A percentile compares a stretch with the other conserved stretches of the same genome.
phyloP scores from a whole-genome alignment of 176 grass and related monocot species.

The Raddia guianensis region DNA sequence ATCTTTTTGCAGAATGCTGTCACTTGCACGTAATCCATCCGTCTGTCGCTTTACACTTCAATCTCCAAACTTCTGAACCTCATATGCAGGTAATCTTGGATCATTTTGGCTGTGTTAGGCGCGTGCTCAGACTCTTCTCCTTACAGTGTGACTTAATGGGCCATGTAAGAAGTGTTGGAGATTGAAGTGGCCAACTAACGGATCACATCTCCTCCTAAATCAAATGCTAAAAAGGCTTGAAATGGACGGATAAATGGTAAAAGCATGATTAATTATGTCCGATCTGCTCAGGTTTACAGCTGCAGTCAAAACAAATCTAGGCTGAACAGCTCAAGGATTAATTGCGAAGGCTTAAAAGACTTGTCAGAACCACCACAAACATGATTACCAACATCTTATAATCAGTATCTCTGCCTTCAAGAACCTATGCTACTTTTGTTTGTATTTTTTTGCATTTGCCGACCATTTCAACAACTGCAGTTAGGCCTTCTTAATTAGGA shows the following conservation, averaged over 20 bases:
- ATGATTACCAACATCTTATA: background rate
- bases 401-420: background rate
- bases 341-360: background rate
- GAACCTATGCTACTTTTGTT: background rate
- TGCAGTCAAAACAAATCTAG: background rate
- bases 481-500: background rate
- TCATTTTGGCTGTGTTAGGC: constrained; percentile 25
- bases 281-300: background rate
- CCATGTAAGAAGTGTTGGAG: background rate
- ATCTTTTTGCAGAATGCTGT: constrained; percentile 4
- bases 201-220: background rate
- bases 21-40: constrained; percentile 18
- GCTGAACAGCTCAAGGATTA: background rate
- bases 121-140: background rate
- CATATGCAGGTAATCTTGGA: constrained; percentile 8
- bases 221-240: constrained; percentile 6
- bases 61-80: constrained; percentile 1
- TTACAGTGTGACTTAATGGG: background rate
- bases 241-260: background rate
- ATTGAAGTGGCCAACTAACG: background rate
- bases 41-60: constrained; percentile 25
- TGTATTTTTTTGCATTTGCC: background rate
- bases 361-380: background rate
- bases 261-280: background rate
- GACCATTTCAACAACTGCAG: background rate